These are phyloP conservation scores for Perilla frutescens DNA, from an alignment of 257 asterid genomes.

Conservation along the genomic window DNA sequence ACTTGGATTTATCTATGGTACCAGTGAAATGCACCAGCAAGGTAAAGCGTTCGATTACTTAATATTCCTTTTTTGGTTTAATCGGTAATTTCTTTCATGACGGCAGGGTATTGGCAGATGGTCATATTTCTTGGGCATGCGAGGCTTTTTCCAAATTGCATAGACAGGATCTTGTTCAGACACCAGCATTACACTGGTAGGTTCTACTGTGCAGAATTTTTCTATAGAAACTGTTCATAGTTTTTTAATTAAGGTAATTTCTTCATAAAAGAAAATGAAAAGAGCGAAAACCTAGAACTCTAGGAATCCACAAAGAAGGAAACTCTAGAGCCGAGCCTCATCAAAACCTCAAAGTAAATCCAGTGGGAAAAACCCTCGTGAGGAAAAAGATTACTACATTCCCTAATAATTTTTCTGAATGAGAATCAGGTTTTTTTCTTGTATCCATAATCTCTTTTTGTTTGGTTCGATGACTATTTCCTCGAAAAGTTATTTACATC, in stretches of 20 bases:
- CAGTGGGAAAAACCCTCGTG: too few species aligned
- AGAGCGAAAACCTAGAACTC: too few species aligned
- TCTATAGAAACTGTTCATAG: background rate
- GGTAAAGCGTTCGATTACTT: background rate
- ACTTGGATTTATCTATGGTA: background rate
- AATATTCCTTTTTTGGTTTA: background rate
- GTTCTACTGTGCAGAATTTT: conserved; percentile 17
- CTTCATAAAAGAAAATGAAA: too few species aligned
- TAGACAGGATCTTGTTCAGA: conserved; percentile 57
- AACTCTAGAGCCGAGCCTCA: too few species aligned
- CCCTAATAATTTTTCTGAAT: background rate
- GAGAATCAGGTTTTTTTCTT: background rate
- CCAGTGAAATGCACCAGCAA: conserved; percentile 25
- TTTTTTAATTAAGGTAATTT: background rate
- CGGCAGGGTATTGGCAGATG: conserved; percentile 96
- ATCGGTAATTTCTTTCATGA: conserved; percentile 29
- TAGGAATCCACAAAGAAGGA: too few species aligned
- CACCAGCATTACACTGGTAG: conserved; percentile 82
- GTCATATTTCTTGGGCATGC: conserved; percentile 97
- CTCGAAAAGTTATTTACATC: background rate
- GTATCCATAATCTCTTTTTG: background rate
- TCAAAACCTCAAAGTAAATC: too few species aligned
- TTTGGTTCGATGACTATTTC: background rate
- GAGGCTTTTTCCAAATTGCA: conserved; percentile 93
- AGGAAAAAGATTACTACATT: background rate